Conservation (phyloP, 2,329 filamentous ascomycete species). For the Eutypa lata region DNA sequence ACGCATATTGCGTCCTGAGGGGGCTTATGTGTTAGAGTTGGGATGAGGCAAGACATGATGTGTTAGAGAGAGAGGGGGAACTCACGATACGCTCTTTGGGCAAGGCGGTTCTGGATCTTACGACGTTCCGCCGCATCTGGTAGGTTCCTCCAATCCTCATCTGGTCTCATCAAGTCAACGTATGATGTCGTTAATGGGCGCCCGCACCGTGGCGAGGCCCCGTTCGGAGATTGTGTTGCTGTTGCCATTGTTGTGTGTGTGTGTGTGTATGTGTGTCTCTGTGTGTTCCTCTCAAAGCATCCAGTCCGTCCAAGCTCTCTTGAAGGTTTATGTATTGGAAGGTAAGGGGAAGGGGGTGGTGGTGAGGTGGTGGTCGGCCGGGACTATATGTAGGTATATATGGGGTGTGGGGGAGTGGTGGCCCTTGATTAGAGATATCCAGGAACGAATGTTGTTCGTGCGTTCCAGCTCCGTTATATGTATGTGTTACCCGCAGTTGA, state of each 20-base stretch:
- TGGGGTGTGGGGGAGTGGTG: not conserved
- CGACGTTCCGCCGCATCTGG: slow-evolving; percentile 30
- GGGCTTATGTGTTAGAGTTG: slow-evolving; percentile 4
- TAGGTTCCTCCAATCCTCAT: slow-evolving; percentile 32
- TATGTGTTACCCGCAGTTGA: not conserved
- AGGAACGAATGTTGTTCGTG: not conserved
- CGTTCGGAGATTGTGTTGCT: not conserved
- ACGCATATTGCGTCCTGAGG: slow-evolving; percentile 29
- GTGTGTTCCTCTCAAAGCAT: not conserved
- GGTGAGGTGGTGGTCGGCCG: too few relatives aligned
- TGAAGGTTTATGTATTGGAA: too few relatives aligned
- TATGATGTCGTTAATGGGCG: slow-evolving; percentile 31
- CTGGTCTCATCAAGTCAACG: slow-evolving; percentile 31
- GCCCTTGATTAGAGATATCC: not conserved
- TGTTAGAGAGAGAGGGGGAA: not conserved
- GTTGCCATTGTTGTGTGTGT: not conserved
- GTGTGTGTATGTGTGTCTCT: too few relatives aligned
- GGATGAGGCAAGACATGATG: not conserved
- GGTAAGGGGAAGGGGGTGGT: too few relatives aligned
- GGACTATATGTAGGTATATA: not conserved
- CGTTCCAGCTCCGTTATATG: not conserved
- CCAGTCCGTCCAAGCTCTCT: not conserved
- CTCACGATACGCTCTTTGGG: slow-evolving; percentile 31
- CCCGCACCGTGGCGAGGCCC: slow-evolving; percentile 26
- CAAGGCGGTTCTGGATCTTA: slow-evolving; percentile 33